These are phyloP conservation scores for Ampelomyces quisqualis DNA, from an alignment of 2,329 filamentous ascomycete species.

Conservation along the genomic window DNA sequence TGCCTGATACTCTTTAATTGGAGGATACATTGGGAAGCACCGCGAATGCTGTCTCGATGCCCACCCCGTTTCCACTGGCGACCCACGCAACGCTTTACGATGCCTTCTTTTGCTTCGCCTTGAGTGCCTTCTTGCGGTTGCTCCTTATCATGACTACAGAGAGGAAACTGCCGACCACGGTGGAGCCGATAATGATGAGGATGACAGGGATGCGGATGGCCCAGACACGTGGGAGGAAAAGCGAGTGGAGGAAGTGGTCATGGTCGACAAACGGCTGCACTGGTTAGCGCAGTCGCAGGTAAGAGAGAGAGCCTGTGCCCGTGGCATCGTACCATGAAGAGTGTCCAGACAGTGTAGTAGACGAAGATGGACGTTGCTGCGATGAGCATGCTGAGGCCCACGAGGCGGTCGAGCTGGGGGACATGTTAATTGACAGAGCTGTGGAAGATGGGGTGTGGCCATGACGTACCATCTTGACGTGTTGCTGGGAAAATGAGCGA, in stretches of 20 bases:
- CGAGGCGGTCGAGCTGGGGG: conserved; percentile 81
- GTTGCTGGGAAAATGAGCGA: conserved; percentile 18
- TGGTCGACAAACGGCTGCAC: conserved; percentile 91
- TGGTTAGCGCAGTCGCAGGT: conserved; percentile 3
- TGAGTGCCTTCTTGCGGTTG: conserved; percentile 95
- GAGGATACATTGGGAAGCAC: not conserved
- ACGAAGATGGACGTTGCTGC: conserved; percentile 71
- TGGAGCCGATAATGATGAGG: conserved; percentile 84
- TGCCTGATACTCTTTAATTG: not conserved
- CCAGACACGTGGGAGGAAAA: conserved; percentile 98
- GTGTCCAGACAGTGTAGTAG: conserved; percentile 97
- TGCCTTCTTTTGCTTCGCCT: conserved; percentile 91
- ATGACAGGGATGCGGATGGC: conserved; percentile 98
- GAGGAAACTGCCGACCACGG: conserved; percentile 94
- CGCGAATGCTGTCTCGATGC: not conserved
- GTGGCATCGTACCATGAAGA: conserved; percentile 75
- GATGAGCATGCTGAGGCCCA: conserved; percentile 74
- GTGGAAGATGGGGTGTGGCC: no score
- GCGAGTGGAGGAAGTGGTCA: conserved; percentile 86
- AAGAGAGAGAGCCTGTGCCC: not conserved
- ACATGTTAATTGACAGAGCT: no score
- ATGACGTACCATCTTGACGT: conserved; percentile 33
- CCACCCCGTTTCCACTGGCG: conserved; percentile 4
- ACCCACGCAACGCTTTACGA: conserved; percentile 23
- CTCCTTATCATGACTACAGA: conserved; percentile 98